Conservation (phyloP, 2,329 filamentous ascomycete species). For the Nemania bipapillata region DNA sequence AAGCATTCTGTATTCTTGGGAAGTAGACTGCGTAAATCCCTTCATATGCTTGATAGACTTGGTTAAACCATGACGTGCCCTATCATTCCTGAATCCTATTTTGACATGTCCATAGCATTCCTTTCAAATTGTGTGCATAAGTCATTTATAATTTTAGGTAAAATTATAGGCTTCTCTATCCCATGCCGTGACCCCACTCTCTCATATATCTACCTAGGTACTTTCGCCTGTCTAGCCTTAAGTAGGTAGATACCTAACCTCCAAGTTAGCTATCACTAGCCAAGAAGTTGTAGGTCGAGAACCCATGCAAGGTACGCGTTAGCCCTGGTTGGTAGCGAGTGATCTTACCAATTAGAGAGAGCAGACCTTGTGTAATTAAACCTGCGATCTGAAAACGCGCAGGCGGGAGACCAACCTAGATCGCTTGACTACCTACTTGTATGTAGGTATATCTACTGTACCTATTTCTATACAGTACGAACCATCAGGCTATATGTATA, state of each 20-base stretch:
- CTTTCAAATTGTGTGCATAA: not conserved
- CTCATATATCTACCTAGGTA: slow-evolving; percentile 11
- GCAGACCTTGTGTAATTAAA: not conserved
- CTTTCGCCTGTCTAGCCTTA: slow-evolving; percentile 1
- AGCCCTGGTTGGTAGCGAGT: not conserved
- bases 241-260: not conserved
- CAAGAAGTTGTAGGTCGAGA: not conserved
- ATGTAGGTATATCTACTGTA: no score
- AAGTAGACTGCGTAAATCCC: no score
- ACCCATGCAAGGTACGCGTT: slow-evolving; percentile 21
- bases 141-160: slow-evolving; percentile 16
- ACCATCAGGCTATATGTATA: no score
- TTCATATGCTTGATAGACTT: not conserved
- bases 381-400: not conserved
- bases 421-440: not conserved
- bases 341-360: not conserved
- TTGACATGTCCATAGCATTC: not conserved
- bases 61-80: not conserved
- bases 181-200: slow-evolving; percentile 20
- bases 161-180: slow-evolving; percentile 28
- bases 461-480: no score
- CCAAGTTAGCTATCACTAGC: slow-evolving; percentile 11
- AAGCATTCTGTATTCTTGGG: no score
- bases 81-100: not conserved
- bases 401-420: not conserved